phyloP scores from a whole-genome alignment of 169 alveolate species.

The Babesia ovata region DNA sequence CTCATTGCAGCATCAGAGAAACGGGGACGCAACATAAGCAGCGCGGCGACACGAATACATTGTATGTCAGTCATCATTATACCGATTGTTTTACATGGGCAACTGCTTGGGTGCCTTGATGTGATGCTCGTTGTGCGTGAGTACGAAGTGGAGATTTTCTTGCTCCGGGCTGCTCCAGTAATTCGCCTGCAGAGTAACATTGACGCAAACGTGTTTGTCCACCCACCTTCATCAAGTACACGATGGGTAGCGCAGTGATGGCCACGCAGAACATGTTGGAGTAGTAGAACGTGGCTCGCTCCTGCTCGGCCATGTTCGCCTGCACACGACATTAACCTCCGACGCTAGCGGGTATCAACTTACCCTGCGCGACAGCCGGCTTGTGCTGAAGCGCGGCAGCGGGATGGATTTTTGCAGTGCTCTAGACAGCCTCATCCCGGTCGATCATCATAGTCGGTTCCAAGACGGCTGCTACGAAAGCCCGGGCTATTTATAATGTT shows the following conservation, averaged over 20 bases:
- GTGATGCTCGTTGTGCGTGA: conserved; percentile 37
- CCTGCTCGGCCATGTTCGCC: conserved; percentile 70
- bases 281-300: conserved; percentile 63
- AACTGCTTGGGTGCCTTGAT: conserved; percentile 29
- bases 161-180: conserved; percentile 68
- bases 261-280: conserved; percentile 54
- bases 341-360: neutral
- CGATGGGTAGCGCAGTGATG: conserved; percentile 65
- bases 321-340: neutral
- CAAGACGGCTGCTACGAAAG: no score
- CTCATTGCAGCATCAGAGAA: neutral
- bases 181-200: conserved; percentile 31
- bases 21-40: neutral
- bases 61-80: neutral
- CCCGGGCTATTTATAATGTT: no score
- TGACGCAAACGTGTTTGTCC: neutral
- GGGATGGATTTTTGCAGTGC: conserved; percentile 49
- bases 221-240: conserved; percentile 61
- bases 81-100: neutral
- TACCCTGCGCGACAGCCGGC: conserved; percentile 66
- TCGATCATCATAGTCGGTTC: neutral
- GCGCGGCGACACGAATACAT: no score
- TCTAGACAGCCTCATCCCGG: conserved; percentile 47
- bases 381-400: conserved; percentile 58
- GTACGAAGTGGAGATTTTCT: conserved; percentile 43